These are phyloP conservation scores for Yamadazyma tumulicola DNA, from an alignment of 805 yeast genomes.

Conservation along the genomic window DNA sequence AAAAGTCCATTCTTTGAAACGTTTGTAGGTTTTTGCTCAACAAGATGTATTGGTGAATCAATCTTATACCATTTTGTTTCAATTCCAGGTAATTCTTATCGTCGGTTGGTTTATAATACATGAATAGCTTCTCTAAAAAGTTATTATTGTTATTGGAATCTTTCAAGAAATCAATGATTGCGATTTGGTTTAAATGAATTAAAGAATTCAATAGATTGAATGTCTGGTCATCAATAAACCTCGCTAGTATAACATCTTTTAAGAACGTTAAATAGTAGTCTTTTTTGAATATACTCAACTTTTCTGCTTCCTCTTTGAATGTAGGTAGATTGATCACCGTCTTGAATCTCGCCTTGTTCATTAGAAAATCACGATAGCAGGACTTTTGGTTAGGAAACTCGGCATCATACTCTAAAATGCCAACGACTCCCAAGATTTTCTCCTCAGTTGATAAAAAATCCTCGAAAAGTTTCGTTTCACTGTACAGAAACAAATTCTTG, in stretches of 20 bases:
- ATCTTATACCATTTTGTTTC: slow-evolving; percentile 67
- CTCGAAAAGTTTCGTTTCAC: slow-evolving; percentile 47
- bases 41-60: slow-evolving; percentile 75
- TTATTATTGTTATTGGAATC: slow-evolving; percentile 33
- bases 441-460: slow-evolving; percentile 29
- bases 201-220: slow-evolving; percentile 62
- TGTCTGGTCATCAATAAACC: slow-evolving; percentile 78
- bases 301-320: slow-evolving; percentile 37
- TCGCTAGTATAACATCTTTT: slow-evolving; percentile 81
- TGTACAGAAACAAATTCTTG: slow-evolving; percentile 67
- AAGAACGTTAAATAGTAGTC: slow-evolving; percentile 78
- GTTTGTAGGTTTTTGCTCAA: slow-evolving; percentile 67
- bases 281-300: slow-evolving; percentile 52
- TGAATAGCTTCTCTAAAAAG: slow-evolving; percentile 59
- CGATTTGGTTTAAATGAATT: slow-evolving; percentile 66
- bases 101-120: slow-evolving; percentile 39
- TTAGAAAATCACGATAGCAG: slow-evolving; percentile 66
- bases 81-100: slow-evolving; percentile 12
- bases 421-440: slow-evolving; percentile 53
- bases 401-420: slow-evolving; percentile 84
- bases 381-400: slow-evolving; percentile 80
- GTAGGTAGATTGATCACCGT: slow-evolving; percentile 63
- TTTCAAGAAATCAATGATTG: slow-evolving; percentile 57
- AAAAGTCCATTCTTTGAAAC: slow-evolving; percentile 62
- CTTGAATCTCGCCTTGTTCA: slow-evolving; percentile 58